Evolutionary conservation across 768 basidiomycete genomes (phyloP), one percentile per base, ranked within the genome.

Genomic region (Pleurotus djamor): DNA sequence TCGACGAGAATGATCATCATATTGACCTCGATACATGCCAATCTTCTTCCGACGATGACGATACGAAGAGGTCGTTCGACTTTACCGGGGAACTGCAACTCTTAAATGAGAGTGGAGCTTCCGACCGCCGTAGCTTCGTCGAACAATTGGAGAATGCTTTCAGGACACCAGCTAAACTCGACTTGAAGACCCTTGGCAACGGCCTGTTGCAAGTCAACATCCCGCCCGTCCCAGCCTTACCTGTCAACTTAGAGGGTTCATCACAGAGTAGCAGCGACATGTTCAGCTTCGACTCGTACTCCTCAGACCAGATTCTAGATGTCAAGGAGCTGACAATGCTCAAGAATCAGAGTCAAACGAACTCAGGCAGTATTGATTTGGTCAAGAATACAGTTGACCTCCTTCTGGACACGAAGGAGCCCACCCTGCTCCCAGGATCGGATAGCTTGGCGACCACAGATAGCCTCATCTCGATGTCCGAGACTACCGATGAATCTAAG

Each of bases 131-230:
- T 10, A 92, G 91, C 70, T 94, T 94, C 66, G 87, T 93, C 3
- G 89, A 92, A 69, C 86, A 94, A 71, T 73, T 92, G 21, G 91
- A 92, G 74, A 86, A 78, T 54, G 90, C 91, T 0, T 93, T 93
- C 76, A 79, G 83, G 61, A 90, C 89, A 0, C 90, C 91, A 0
- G 86, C 88, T 14, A 87, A 85, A 66, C 73, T 90, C 28, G 83
- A 88, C 61, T 71, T 90, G 34, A 71, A 74, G 2, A 80, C 79
- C 61, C 79, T 76, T 45, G 79, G 87, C 59, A 50, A 64, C 32
- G 69, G 66, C 5, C 66, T 78, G 16, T 60, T 80, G 35, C 59
- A 64, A 12, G 69, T 76, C 34, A 77, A 81, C 2, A 69, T 79
- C 5, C 83, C 84, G 0, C 82, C 86, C 17, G 68, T 87, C 9